Base-by-base conservation (phyloP, 371 early-diverging fungal genomes). In the Syncephalastrum sp. region DNA sequence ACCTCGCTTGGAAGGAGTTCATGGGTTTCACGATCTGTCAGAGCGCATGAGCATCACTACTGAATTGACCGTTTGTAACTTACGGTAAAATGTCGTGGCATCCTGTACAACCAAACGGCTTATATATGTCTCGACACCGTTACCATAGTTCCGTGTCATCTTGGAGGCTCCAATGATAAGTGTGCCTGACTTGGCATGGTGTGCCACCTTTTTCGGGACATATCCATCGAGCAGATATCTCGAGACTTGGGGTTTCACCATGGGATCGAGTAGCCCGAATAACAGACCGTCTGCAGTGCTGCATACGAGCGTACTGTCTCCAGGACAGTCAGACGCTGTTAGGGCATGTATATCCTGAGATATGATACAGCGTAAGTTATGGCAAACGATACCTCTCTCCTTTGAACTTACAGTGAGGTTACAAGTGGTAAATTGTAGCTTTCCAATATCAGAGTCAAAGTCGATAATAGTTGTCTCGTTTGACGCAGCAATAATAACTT, bases 391-490 rank as follows among this genome's bases (percentile, higher is more conserved):
- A 29, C 44, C 4, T 44, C 51, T 25, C 65, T 85, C 88, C 73
- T 83, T 84, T 13, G 88, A 60, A 65, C 94, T 93, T 46, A 96
- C 90, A 43, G 84, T 86, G 8, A 92, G 89, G 61, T 33, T 33
- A 33, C 38, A 33, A 33, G 38, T 33, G 10, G 38, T 33, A 10
- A 33, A 33, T 10, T 10, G 38, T 33, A 33, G 38, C 38, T 33
- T 33, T 12, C 38, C 38, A 85, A 94, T 38, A 84, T 55, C 8
- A 95, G 77, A 59, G 83, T 65, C 67, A 53, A 81, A 82, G 54
- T 78, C 77, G 21, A 97, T 79, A 24, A 97, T 85, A 0, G 95
- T 88, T 1, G 97, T 94, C 24, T 85, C 76, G 67, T 93, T 93
- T 19, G 90, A 88, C 13, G 92, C 79, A 0, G 88, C 88, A 79